Base-by-base conservation (phyloP, 352 stramenopile genomes). In the Globisporangium sylvaticum region DNA sequence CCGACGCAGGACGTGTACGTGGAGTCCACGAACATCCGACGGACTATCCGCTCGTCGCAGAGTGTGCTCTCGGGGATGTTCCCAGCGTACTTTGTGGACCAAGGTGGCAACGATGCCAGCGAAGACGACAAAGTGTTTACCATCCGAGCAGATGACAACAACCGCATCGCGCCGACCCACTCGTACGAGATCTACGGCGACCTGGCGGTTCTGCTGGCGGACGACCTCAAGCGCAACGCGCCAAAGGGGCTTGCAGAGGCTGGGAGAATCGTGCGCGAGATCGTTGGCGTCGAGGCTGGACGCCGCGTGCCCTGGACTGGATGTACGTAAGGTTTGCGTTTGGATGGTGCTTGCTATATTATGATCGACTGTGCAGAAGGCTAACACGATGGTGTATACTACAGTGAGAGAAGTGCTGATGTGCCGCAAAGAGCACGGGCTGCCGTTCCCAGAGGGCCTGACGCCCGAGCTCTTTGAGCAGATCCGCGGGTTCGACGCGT, bases 331-430 rank as follows among this genome's bases (percentile, higher is more conserved):
- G 7, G 15, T 9, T 34, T 39, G 22, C 29, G n/a, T 50, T 46
- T 37, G n/a, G 44, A 44, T 44, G 3, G 8, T 22, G 4, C 15
- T 0, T 48, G 15, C 20, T 44, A 18, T 64, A 20, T 8, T 42
- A 50, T 52, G 24, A 48, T 48, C 4, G 15, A n/a, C 12, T 34
- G 58, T n/a, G n/a, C n/a, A n/a, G 20, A 20, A 25, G 24, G 31
- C 29, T 32, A 4, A 48, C 22, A n/a, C n/a, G n/a, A n/a, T n/a
- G n/a, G n/a, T n/a, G n/a, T 78, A 44, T 29, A 65, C 32, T 62
- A 29, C 44, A 94, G 87, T 95, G 52, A 75, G 87, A 9, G 87
- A 95, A 53, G 81, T 92, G 48, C 71, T 95, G 34, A 74, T 89
- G 44, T 91, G 83, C 22, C 77, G 74, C 25, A 70, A 77, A n/a